Percentiles rank a stretch among this genome's conserved stretches.
Conservation (phyloP, 2,329 filamentous ascomycete genomes). For the Fusarium solani-melongenae region DNA sequence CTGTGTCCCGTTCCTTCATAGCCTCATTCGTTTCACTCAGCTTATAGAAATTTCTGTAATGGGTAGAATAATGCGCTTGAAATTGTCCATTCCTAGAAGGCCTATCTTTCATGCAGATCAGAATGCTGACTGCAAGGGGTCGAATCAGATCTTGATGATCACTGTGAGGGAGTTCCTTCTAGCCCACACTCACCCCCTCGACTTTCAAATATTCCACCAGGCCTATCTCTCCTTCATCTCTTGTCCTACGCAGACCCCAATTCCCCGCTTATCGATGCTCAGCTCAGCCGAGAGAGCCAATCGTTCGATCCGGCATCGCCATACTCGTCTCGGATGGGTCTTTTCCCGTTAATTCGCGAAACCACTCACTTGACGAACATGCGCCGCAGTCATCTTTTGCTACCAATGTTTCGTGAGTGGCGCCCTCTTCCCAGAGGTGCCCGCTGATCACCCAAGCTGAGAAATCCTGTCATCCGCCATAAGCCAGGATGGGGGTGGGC, state of each 20-base stretch:
- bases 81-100: not conserved
- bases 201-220: not conserved
- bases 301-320: not conserved
- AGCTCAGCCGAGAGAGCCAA: not conserved
- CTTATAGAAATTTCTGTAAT: not conserved
- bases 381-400: not conserved
- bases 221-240: not conserved
- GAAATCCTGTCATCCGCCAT: not conserved
- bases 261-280: not conserved
- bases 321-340: too few species aligned
- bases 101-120: not conserved
- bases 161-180: not conserved
- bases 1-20: too few species aligned
- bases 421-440: not conserved
- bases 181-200: fast-evolving
- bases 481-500: not conserved
- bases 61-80: not conserved
- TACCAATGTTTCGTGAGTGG: not conserved
- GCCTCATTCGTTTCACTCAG: not conserved
- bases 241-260: not conserved
- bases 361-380: not conserved
- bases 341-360: not conserved
- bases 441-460: not conserved
- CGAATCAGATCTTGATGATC: not conserved
- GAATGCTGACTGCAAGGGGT: not conserved